These are phyloP conservation scores for Nothophoma quercina DNA, from an alignment of 2,329 filamentous ascomycete species.

Conservation along the genomic window DNA sequence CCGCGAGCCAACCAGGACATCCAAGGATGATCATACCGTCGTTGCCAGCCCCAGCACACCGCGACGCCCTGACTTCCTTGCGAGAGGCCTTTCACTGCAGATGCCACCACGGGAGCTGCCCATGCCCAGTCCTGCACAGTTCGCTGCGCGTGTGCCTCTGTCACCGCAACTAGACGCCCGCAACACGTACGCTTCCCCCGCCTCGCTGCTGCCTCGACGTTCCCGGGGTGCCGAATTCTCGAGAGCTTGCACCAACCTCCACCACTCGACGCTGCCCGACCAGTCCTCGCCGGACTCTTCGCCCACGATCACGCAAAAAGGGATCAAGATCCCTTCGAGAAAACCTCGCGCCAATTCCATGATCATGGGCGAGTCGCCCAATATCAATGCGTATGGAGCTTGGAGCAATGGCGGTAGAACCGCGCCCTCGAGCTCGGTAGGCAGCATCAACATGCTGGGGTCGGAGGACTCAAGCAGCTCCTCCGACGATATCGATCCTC, in stretches of 20 bases:
- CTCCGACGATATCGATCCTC: constrained; percentile 64
- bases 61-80: constrained; percentile 69
- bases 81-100: constrained; percentile 73
- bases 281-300: constrained; percentile 89
- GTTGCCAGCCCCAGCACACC: constrained; percentile 65
- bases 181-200: constrained; percentile 85
- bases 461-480: constrained; percentile 79
- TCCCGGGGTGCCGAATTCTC: constrained; percentile 94
- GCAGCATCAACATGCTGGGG: constrained; percentile 79
- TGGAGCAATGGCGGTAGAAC: constrained; percentile 66
- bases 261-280: constrained; percentile 93
- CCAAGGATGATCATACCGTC: constrained; percentile 57
- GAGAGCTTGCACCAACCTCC: constrained; percentile 88
- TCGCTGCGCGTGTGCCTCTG: constrained; percentile 70
- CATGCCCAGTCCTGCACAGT: constrained; percentile 57
- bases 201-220: constrained; percentile 85
- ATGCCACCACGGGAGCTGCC: constrained; percentile 65
- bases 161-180: constrained; percentile 87
- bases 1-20: constrained; percentile 47
- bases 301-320: constrained; percentile 78
- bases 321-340: constrained; percentile 65
- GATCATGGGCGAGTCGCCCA: constrained; percentile 70
- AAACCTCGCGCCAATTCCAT: constrained; percentile 53
- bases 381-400: constrained; percentile 63
- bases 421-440: constrained; percentile 74